Conservation (phyloP, 176 grass and related monocot species). For the Elaeis guineensis region DNA sequence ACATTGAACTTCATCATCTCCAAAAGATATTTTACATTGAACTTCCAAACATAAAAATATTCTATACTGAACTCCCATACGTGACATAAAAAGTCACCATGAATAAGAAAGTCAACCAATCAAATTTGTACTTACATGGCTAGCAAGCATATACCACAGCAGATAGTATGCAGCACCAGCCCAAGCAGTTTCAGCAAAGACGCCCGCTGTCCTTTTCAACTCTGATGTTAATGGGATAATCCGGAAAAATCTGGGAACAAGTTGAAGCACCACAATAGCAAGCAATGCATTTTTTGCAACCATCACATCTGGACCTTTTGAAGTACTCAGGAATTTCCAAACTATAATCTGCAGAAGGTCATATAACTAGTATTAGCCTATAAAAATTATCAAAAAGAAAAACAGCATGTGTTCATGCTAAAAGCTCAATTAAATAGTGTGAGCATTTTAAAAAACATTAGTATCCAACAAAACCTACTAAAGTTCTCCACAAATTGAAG, state of each 20-base stretch:
- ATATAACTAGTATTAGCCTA: too few species aligned
- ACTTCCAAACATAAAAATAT: too few species aligned
- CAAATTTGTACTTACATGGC: slow-evolving; percentile 48
- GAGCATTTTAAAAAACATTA: too few species aligned
- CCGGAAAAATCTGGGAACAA: slow-evolving; percentile 50
- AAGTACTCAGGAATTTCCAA: slow-evolving; percentile 42
- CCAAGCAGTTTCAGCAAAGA: slow-evolving; percentile 67
- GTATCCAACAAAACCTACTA: too few species aligned
- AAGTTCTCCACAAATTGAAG: too few species aligned
- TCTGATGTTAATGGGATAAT: slow-evolving; percentile 61
- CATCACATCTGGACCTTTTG: slow-evolving; percentile 32
- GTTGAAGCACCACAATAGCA: slow-evolving; percentile 48
- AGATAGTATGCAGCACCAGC: slow-evolving; percentile 70
- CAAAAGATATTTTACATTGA: too few species aligned
- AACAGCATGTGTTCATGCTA: too few species aligned
- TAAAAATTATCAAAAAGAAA: too few species aligned
- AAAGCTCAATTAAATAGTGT: too few species aligned
- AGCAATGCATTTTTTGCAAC: slow-evolving; percentile 52
- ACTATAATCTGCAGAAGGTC: slow-evolving; percentile 27
- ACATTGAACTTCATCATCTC: too few species aligned
- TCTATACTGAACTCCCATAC: too few species aligned
- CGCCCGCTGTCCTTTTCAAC: slow-evolving; percentile 59
- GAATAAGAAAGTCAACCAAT: not conserved
- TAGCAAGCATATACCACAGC: slow-evolving; percentile 73
- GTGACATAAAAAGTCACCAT: not conserved